Conservation (phyloP, 441 rosid species). For the Sinapis alba region DNA sequence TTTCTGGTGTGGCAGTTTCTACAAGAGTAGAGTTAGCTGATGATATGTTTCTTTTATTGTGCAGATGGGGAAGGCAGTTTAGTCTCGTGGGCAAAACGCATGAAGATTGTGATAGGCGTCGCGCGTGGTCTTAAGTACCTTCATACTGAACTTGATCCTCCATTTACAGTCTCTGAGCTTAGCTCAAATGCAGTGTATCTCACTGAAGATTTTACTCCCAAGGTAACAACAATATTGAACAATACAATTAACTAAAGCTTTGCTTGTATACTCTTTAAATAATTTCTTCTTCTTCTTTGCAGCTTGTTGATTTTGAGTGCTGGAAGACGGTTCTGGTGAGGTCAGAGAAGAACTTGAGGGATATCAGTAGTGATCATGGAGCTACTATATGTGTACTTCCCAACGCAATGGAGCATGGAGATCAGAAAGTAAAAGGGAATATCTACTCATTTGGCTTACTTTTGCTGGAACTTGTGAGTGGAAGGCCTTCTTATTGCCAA, state of each 20-base stretch:
- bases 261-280: neutral
- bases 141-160: conserved; percentile 81
- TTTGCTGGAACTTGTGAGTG: conserved; percentile 82
- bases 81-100: conserved; percentile 86
- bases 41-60: conserved; percentile 22
- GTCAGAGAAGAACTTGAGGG: conserved; percentile 73
- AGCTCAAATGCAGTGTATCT: conserved; percentile 91
- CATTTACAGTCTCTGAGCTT: conserved; percentile 88
- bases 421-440: conserved; percentile 75
- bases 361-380: conserved; percentile 65
- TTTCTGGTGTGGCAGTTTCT: neutral
- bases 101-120: conserved; percentile 81
- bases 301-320: conserved; percentile 95
- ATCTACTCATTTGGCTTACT: conserved; percentile 83
- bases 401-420: conserved; percentile 64
- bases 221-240: conserved; percentile 57
- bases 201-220: conserved; percentile 92
- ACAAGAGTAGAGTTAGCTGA: conserved; percentile 3
- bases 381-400: conserved; percentile 75
- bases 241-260: neutral
- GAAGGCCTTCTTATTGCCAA: conserved; percentile 82
- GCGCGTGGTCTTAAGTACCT: conserved; percentile 89
- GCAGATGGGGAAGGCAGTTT: conserved; percentile 91
- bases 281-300: conserved; percentile 20
- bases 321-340: conserved; percentile 87